Evolutionary conservation across 352 stramenopile species (phyloP).

Genomic region (Phytophthora hybrid): DNA sequence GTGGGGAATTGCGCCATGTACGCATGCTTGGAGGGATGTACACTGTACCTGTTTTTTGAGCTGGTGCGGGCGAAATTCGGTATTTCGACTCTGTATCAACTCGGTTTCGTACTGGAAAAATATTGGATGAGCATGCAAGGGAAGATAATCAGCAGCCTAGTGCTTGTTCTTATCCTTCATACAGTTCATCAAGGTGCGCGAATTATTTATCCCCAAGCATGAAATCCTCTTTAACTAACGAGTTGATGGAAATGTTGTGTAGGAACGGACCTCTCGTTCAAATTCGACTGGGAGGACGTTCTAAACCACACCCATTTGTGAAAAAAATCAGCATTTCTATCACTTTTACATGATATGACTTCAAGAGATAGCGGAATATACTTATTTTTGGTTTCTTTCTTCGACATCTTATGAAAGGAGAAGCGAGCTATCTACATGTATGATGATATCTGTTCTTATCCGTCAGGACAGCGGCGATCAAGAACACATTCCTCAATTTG

Average conservation of each 20-base stretch:
- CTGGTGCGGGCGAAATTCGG: conserved; percentile 38
- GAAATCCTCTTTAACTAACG: not conserved
- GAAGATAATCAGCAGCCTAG: conserved; percentile 31
- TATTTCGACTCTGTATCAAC: conserved; percentile 30
- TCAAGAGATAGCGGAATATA: not conserved
- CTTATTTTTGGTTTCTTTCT: conserved; percentile 24
- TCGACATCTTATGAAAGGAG: conserved; percentile 20
- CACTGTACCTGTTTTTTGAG: conserved; percentile 21
- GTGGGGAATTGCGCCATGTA: conserved; percentile 21
- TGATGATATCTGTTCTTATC: not conserved
- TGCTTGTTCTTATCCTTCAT: conserved; percentile 39
- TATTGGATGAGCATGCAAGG: conserved; percentile 38
- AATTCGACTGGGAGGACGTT: conserved; percentile 15
- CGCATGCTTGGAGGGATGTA: conserved; percentile 24
- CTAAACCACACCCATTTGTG: not conserved
- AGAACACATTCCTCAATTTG: conserved; percentile 20
- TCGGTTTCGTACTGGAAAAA: conserved; percentile 47
- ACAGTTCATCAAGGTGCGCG: conserved; percentile 22
- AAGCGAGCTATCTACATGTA: not conserved
- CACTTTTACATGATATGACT: too few species aligned
- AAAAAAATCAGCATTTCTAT: not conserved
- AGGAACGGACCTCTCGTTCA: conserved; percentile 13
- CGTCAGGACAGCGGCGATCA: too few species aligned
- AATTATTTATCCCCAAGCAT: not conserved
- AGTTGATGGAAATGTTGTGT: not conserved